These are phyloP conservation scores for Orbilia quercus DNA, from an alignment of 2,329 filamentous ascomycete genomes.

Conservation along the genomic window DNA sequence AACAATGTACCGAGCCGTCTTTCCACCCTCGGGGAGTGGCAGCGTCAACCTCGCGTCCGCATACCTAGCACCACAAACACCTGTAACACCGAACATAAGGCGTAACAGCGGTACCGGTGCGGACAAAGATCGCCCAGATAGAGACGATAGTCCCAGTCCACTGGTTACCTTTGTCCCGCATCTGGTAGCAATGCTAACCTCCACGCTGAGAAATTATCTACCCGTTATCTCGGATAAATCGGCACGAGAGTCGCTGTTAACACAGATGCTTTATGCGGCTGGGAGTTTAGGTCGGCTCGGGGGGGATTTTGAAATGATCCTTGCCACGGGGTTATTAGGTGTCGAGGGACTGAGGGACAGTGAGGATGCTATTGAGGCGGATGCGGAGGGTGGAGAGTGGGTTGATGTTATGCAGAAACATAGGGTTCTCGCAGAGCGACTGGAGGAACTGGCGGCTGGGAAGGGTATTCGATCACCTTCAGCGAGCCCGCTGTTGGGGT, in stretches of 20 bases:
- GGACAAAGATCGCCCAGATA: constrained; percentile 25
- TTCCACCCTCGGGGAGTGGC: constrained; percentile 66
- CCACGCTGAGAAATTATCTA: constrained; percentile 79
- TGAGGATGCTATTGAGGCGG: constrained; percentile 63
- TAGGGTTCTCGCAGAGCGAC: constrained; percentile 80
- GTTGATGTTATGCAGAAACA: constrained; percentile 89
- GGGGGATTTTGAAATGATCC: constrained; percentile 89
- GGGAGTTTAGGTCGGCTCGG: constrained; percentile 89
- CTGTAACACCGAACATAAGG: constrained; percentile 37
- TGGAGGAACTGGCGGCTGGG: constrained; percentile 67
- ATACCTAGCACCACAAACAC: constrained; percentile 46
- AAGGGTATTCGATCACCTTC: constrained; percentile 48
- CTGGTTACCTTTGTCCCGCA: constrained; percentile 86
- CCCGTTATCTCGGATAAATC: constrained; percentile 83
- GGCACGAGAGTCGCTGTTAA: constrained; percentile 85
- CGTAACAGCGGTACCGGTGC: constrained; percentile 4
- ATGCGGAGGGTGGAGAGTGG: constrained; percentile 73
- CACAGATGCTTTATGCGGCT: constrained; percentile 92
- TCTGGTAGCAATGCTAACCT: constrained; percentile 81
- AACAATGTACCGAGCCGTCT: constrained; percentile 92
- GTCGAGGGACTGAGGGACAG: constrained; percentile 60
- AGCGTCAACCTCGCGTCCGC: constrained; percentile 26
- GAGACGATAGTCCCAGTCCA: constrained; percentile 66
- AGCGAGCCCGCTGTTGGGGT: constrained; percentile 35
- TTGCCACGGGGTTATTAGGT: constrained; percentile 72